Conservation (phyloP, 805 yeast genomes). For the Zygosaccharomyces siamensis region DNA sequence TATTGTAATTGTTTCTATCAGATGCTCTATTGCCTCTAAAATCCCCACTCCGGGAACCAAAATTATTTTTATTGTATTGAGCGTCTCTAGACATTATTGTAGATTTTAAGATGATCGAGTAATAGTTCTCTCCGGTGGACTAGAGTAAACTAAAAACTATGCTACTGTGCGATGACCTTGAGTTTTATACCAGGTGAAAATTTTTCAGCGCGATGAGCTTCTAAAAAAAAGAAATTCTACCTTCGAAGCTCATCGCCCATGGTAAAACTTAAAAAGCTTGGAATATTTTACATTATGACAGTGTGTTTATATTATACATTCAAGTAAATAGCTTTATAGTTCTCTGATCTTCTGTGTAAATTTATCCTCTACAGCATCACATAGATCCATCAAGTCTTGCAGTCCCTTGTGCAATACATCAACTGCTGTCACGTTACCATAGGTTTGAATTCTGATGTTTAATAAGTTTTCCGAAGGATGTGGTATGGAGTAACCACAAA, state of each 20-base stretch:
- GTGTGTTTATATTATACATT: background rate
- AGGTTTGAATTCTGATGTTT: slow-evolving; percentile 91
- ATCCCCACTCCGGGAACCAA: slow-evolving; percentile 39
- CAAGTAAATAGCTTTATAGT: slow-evolving; percentile 13
- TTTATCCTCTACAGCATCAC: slow-evolving; percentile 75
- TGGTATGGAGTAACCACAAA: slow-evolving; percentile 97
- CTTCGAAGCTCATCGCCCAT: slow-evolving; percentile 1
- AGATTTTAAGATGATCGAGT: background rate
- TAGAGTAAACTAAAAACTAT: background rate
- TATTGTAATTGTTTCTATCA: slow-evolving; percentile 36
- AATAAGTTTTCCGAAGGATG: slow-evolving; percentile 92
- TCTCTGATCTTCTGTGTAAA: slow-evolving; percentile 66
- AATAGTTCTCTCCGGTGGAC: background rate
- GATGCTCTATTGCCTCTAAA: slow-evolving; percentile 39
- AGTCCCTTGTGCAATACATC: slow-evolving; percentile 92
- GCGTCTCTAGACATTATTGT: slow-evolving; percentile 30
- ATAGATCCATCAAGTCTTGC: slow-evolving; percentile 74
- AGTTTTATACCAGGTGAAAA: slow-evolving; percentile 1
- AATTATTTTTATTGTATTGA: slow-evolving; percentile 36
- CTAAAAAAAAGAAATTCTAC: background rate
- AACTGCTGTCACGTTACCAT: slow-evolving; percentile 80
- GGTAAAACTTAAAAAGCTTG: background rate
- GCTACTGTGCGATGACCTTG: slow-evolving; percentile 2
- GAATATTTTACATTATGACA: background rate
- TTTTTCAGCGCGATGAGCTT: slow-evolving; percentile 6